Evolutionary conservation across 371 early-diverging fungal species (phyloP), one percentile per base, ranked within the genome.

Genomic region (Zychaea mexicana): DNA sequence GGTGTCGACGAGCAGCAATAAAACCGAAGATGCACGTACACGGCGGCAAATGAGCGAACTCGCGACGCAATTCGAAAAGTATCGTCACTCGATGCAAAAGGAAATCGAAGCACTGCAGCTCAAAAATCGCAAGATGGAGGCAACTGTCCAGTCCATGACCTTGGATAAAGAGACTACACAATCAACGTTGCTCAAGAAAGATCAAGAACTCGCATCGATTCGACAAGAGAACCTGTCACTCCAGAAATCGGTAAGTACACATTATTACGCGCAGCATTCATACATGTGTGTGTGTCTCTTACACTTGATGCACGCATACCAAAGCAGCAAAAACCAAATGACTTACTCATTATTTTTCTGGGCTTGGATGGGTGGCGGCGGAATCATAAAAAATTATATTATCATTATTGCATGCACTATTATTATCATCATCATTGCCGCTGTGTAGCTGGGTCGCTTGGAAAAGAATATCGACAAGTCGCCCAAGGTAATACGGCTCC

Each of bases 201-300:
- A 78, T 21, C 70, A 67, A 49, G 76, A 78, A 62, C 56, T 78
- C 10, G 76, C 76, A 15, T 73, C 76, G 17, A 39, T 73, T 45
- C 61, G 79, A 38, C 57, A 67, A 9, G 76, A 73, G 52, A 78
- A 76, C 49, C 61, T 52, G 12, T 46, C 24, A 4, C 52, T 78
- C 24, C 72, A 75, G 56, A 78, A 78, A 36, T 70, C 76, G 19
- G 74, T 73, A 65, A 65, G 57, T 56, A 5, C 17, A 19, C 19
- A 52, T 53, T 30, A n/a, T n/a, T n/a, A n/a, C n/a, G n/a, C n/a
- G n/a, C n/a, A n/a, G n/a, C n/a, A n/a, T n/a, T n/a, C n/a, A n/a
- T n/a, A n/a, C n/a, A n/a, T n/a, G n/a, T n/a, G n/a, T n/a, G n/a
- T n/a, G n/a, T n/a, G n/a, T n/a, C n/a, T n/a, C n/a, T n/a, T n/a